Evolutionary conservation across 163 green algal species (phyloP), one percentile per base, ranked within the genome.

Genomic region (Prototheca wickerhamii): DNA sequence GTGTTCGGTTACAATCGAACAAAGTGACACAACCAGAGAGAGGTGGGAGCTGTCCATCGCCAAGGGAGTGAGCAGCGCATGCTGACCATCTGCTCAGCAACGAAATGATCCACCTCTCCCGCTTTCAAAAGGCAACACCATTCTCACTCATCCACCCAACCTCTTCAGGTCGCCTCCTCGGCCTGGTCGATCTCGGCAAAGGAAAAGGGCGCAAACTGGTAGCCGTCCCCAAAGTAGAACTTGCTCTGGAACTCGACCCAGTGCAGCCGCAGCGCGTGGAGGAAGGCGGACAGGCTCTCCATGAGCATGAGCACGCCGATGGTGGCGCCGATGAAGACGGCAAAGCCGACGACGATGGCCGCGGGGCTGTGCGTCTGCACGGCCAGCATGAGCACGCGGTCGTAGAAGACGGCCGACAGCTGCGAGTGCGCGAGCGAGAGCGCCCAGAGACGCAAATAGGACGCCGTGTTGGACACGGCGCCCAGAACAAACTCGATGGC

Each of bases 401-500:
- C 93, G 67, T 94, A 98, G 72, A 99, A 98, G n/a, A 99, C 94
- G 23, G 89, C 85, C 17, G 79, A 92, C 58, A 98, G 83, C 79
- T 99, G 90, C 1, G 87, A 91, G 84, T 99, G 94, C 26, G 94
- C 94, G 53, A 99, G 86, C 5, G 85, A 95, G 32, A 99, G 84
- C 17, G 93, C 93, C 93, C 93, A 99, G 60, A 99, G 85, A 26
- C 93, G 90, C 61, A 99, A 82, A 76, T 99, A 99, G 29, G 80
- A 93, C 29, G 93, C 93, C 12, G 93, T 99, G 86, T 99, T 99
- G 67, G 84, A 95, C 6, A 99, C 87, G 28, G 93, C 91, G 21
- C 93, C 93, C 69, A 99, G 83, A 60, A 98, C 93, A 77, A 99
- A 99, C 82, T 99, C 93, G 49, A 99, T 98, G 10, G 93, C 98